Percentiles rank a stretch among this genome's conserved stretches.
Evolutionary conservation across 352 stramenopile genomes (phyloP).

Genomic region (Phytophthora fragariaefolia): DNA sequence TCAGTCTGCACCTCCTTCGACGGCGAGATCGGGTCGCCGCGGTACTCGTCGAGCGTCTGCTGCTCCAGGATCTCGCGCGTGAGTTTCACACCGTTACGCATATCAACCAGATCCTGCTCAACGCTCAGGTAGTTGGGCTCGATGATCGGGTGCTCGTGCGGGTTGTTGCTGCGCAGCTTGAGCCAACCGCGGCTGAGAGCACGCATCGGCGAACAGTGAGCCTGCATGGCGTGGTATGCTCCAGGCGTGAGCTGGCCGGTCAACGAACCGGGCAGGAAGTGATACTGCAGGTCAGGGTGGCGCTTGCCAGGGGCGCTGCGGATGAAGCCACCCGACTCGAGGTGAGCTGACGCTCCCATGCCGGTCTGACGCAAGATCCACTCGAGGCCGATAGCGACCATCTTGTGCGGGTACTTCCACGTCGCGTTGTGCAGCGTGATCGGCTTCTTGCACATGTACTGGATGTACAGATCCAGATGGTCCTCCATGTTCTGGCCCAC

Average conservation of each 20-base stretch:
- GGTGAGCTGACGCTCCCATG: slow-evolving; percentile 77
- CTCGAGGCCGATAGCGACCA: slow-evolving; percentile 84
- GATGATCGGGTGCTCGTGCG: slow-evolving; percentile 81
- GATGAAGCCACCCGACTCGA: slow-evolving; percentile 86
- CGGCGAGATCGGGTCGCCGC: slow-evolving; percentile 80
- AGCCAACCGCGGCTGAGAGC: slow-evolving; percentile 86
- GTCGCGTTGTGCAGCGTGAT: slow-evolving; percentile 92
- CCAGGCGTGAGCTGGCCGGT: slow-evolving; percentile 39
- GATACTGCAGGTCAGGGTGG: slow-evolving; percentile 90
- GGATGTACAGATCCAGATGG: slow-evolving; percentile 89
- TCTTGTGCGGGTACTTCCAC: slow-evolving; percentile 90
- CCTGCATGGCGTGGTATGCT: slow-evolving; percentile 82
- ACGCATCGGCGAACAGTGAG: slow-evolving; percentile 90
- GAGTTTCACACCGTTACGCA: slow-evolving; percentile 77
- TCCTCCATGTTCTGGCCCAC: slow-evolving; percentile 92
- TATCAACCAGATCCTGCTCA: slow-evolving; percentile 78
- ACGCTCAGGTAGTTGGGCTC: slow-evolving; percentile 92
- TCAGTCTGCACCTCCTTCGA: slow-evolving; percentile 65
- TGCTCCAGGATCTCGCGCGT: slow-evolving; percentile 91
- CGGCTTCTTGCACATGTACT: slow-evolving; percentile 90
- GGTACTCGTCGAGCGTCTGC: slow-evolving; percentile 85
- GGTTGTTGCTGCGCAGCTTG: slow-evolving; percentile 79
- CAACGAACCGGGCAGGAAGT: slow-evolving; percentile 89
- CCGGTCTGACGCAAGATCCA: slow-evolving; percentile 80
- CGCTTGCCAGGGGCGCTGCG: slow-evolving; percentile 70